Evolutionary conservation across 129 eudicot genomes (phyloP), one percentile per base, ranked within the genome.

Genomic region (Centaurea solstitialis): DNA sequence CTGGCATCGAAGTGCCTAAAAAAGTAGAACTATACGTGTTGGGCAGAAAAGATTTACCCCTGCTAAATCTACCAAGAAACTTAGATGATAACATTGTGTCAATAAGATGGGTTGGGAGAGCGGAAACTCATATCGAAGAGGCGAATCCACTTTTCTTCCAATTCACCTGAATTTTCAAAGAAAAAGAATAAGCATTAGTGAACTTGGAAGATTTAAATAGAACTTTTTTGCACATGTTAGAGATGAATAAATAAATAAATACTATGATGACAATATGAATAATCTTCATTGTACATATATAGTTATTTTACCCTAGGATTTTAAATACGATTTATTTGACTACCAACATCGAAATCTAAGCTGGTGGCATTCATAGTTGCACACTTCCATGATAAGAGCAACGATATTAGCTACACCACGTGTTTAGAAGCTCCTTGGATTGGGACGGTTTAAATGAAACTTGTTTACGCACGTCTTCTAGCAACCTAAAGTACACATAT

Each of bases 31-130:
- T 35, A 72, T 77, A 62, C 62, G 24, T 61, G 57, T 72, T 38
- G 24, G 35, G 13, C 15, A 70, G 57, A 28, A 45, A 73, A 73
- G 67, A 35, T 69, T 64, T 84, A 74, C 84, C 76, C 43, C 41
- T 70, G 10, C 81, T 68, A 41, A 75, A 9, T 30, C 37, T 39
- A 59, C 40, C 69, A 84, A 84, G 45, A 24, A 76, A 43, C 69
- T 75, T 84, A 75, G 84, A 69, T 84, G 87, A 43, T 80, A 84
- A 43, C 87, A 84, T 84, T 18, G 77, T 20, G 53, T 67, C 37
- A 17, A 73, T 15, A 61, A 64, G 30, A 33, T 24, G 53, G 7
- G 50, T 45, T 23, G 26, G 39, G 17, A 50, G 65, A 67, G 13
- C 41, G 17, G 50, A 22, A 7, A 50, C 68, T 3, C 10, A 26